Percentiles rank a stretch among this genome's conserved stretches.
phyloP scores from a whole-genome alignment of 139 green algal genomes.

The Nannochloris sp. region DNA sequence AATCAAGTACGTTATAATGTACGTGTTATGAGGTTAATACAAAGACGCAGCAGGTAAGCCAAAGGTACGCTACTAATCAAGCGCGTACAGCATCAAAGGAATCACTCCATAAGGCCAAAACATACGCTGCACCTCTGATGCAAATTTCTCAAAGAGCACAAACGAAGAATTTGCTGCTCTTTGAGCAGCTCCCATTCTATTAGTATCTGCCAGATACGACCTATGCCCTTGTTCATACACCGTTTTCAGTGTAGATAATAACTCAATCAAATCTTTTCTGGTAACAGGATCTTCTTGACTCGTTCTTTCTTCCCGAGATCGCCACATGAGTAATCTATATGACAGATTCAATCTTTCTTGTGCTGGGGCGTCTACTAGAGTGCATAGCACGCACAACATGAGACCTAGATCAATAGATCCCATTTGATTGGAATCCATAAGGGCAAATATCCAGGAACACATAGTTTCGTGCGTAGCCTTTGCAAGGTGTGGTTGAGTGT shows the following conservation, averaged over 20 bases:
- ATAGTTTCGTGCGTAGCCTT: too few species aligned
- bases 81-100: neutral
- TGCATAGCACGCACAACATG: neutral
- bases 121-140: slow-evolving; percentile 4
- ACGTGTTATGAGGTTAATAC: too few species aligned
- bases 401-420: neutral
- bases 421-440: neutral
- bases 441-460: neutral
- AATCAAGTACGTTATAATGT: too few species aligned
- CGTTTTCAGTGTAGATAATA: neutral
- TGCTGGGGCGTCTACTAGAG: neutral
- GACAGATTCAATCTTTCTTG: neutral
- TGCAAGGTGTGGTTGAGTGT: neutral
- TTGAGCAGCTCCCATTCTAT: neutral
- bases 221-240: slow-evolving; percentile 2
- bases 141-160: slow-evolving; percentile 7
- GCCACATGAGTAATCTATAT: slow-evolving; percentile 6
- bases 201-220: neutral
- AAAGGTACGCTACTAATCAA: too few species aligned
- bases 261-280: slow-evolving; percentile 8
- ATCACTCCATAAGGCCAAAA: neutral
- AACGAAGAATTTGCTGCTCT: neutral
- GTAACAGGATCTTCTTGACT: slow-evolving; percentile 1
- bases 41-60: too few species aligned
- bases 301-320: neutral